Base-by-base conservation (phyloP, 768 basidiomycete genomes). In the Udeniomyces megalosporus region DNA sequence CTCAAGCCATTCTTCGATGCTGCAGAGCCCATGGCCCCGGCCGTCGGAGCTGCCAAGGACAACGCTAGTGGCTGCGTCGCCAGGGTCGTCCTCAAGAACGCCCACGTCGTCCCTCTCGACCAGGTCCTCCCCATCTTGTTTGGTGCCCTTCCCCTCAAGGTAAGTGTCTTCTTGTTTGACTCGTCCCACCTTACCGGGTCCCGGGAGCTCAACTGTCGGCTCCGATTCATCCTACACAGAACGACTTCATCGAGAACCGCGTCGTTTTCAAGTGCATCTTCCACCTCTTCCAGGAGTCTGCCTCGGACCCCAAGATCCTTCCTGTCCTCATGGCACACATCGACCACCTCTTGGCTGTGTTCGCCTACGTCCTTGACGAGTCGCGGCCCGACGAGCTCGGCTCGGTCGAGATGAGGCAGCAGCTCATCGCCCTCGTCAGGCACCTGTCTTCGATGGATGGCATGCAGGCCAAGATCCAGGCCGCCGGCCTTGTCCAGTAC, bases 21-120 rank as follows among this genome's bases (percentile, higher is more conserved):
- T 8, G 74, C 81, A 0, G 81, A 84, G 62, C 57, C 57, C 28
- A 29, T 47, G 31, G 50, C 44, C 29, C 77, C 86, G 6, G 75
- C 86, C 7, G 78, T 77, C 48, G 74, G 88, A 65, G 92, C 91
- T 71, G 91, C 91, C 22, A 84, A 84, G 66, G 95, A 99, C 75
- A 99, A 99, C 73, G 95, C 95, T n/a, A 81, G 85, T 8, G 95
- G 95, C 48, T 88, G 91, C 28, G 86, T 97, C 57, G 82, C 83
- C 4, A 84, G 95, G 17, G 79, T 97, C 71, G 85, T 97, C 70
- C 72, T 82, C 69, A 85, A 85, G 71, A 91, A 90, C 74, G 75
- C 79, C 4, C 71, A 76, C 14, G 88, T 84, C 15, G 75, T 97
- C 20, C 93, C 93, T 28, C 82, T 96, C 44, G 87, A 90, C 55